Conservation (phyloP, 2,329 filamentous ascomycete species). For the Arthrobotrys musiformis region DNA sequence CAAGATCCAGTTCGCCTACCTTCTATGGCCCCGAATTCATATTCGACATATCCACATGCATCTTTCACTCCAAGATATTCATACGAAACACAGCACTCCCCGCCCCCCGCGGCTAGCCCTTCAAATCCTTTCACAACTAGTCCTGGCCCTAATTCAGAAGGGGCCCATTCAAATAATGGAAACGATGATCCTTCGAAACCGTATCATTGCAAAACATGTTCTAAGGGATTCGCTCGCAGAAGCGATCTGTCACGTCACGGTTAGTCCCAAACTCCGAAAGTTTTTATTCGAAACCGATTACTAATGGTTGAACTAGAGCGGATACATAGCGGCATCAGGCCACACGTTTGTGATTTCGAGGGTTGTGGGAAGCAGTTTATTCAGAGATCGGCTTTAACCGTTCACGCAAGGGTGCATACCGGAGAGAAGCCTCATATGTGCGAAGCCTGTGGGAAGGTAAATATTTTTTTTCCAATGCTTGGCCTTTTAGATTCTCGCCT, state of each 20-base stretch:
- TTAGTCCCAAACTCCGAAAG: constrained; percentile 67
- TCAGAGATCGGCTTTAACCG: constrained; percentile 92
- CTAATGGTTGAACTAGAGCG: constrained; percentile 72
- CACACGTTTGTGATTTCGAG: constrained; percentile 90
- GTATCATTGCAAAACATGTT: constrained; percentile 88
- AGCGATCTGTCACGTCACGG: constrained; percentile 95
- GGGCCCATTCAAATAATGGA: constrained; percentile 63
- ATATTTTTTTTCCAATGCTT: not conserved
- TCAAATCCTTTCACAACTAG: constrained; percentile 16
- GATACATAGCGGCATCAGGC: constrained; percentile 90
- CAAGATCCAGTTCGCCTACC: constrained; percentile 32
- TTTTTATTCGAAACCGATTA: constrained; percentile 11
- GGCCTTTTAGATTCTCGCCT: not conserved
- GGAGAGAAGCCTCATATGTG: constrained; percentile 99
- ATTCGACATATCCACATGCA: constrained; percentile 50
- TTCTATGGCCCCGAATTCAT: constrained; percentile 31
- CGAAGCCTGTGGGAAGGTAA: constrained; percentile 93
- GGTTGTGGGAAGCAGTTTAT: constrained; percentile 97
- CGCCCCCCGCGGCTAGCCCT: constrained; percentile 60
- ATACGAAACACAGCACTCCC: constrained; percentile 60
- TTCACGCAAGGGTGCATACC: constrained; percentile 94
- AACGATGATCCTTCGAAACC: constrained; percentile 71
- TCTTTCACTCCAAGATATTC: constrained; percentile 45
- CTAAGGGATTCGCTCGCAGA: constrained; percentile 89
- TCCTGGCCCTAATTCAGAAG: constrained; percentile 61